Base-by-base conservation (phyloP, 176 grass and related monocot genomes). In the Oropetium thomaeum region DNA sequence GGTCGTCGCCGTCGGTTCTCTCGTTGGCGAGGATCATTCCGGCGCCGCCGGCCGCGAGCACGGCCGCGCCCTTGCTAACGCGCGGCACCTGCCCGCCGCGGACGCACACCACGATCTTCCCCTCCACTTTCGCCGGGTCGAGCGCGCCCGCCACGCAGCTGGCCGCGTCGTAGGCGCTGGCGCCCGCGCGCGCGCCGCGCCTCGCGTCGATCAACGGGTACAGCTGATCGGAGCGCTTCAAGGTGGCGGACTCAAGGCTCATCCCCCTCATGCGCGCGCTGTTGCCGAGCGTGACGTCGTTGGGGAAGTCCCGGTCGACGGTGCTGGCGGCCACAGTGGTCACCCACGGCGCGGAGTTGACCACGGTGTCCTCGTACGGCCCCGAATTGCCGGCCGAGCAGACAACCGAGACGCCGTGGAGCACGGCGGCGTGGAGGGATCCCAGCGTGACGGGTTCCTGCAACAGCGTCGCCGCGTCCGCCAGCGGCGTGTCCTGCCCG, bases 311-410 rank as follows among this genome's bases (percentile, higher is more conserved):
- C 34, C 95, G 57, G 82, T 98, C 95, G 7, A 92, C 60, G 27
- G 95, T 92, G 79, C 83, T 92, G 19, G 95, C 95, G 7, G 65
- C 91, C 16, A 94, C 91, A 15, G 95, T 98, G 38, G 86, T 71
- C 52, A 98, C 75, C 95, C 95, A 98, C 0, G 95, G 95, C 7
- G 80, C 83, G 9, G 71, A 17, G 51, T 98, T 98, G 8, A 57
- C 40, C 20, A 98, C 81, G 7, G 88, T 79, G 52, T 43, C 55
- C 4, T 41, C 35, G 30, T 20, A 14, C 9, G 95, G 91, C 0
- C 95, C 95, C 0, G 43, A 11, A 77, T 98, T 98, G 39, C 90
- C 95, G 10, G 75, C 95, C 27, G 95, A 98, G 71, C 83, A 91
- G 25, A 89, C 81, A 41, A 98, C 95, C 17, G 74, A 8, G 71